Evolutionary conservation across 1,139 yeast genomes (phyloP).

Genomic region (Magnusiomyces clavatus): DNA sequence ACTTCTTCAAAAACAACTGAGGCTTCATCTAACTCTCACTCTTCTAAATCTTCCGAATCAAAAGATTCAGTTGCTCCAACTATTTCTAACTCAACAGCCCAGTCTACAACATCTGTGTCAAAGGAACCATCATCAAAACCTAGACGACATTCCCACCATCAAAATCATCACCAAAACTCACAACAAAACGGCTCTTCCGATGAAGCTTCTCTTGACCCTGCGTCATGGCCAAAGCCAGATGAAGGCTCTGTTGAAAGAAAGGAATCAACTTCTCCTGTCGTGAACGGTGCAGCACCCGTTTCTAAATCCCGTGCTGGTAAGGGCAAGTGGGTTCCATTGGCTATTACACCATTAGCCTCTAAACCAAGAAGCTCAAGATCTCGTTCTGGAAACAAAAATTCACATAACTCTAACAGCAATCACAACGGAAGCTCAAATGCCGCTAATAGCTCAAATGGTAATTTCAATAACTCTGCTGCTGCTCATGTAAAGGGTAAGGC

Average conservation of each 20-base stretch:
- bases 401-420: neutral
- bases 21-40: neutral
- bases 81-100: slow-evolving; percentile 1
- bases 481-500: neutral
- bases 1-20: neutral
- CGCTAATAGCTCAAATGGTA: neutral
- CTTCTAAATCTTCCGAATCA: slow-evolving; percentile 1
- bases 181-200: neutral
- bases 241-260: slow-evolving; percentile 12
- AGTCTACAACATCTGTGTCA: neutral
- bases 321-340: slow-evolving; percentile 8
- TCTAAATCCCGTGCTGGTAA: slow-evolving; percentile 4
- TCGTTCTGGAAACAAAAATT: slow-evolving; percentile 8
- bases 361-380: slow-evolving; percentile 8
- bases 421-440: neutral
- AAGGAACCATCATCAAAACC: neutral
- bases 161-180: neutral
- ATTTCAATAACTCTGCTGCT: neutral
- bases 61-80: neutral
- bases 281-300: neutral
- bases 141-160: neutral
- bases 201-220: slow-evolving; percentile 13
- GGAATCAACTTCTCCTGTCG: slow-evolving; percentile 5
- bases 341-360: slow-evolving; percentile 8
- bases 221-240: slow-evolving; percentile 16